Conservation (phyloP, 805 yeast species). For the Peterozyma toletana region DNA sequence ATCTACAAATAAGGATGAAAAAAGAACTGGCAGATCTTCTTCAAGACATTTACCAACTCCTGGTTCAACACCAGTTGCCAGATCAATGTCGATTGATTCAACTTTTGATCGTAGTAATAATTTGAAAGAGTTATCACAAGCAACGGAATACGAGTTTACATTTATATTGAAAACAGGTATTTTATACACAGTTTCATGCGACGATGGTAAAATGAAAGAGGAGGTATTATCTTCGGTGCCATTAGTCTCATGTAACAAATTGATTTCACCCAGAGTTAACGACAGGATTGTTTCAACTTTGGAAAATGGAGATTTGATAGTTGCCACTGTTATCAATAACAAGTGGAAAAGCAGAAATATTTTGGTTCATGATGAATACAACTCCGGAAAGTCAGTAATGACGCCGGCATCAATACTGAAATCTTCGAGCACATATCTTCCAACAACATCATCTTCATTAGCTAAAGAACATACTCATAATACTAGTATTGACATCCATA, state of each 20-base stretch:
- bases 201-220: slow-evolving; percentile 34
- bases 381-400: slow-evolving; percentile 29
- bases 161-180: slow-evolving; percentile 46
- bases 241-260: slow-evolving; percentile 44
- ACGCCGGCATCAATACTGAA: slow-evolving; percentile 29
- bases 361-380: slow-evolving; percentile 39
- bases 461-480: not conserved
- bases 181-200: slow-evolving; percentile 40
- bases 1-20: slow-evolving; percentile 14
- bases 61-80: not conserved
- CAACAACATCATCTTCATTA: slow-evolving; percentile 7
- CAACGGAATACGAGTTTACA: slow-evolving; percentile 36
- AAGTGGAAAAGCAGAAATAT: slow-evolving; percentile 56
- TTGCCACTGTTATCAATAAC: slow-evolving; percentile 60
- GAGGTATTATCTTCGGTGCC: slow-evolving; percentile 22
- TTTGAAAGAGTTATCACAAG: slow-evolving; percentile 18
- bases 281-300: slow-evolving; percentile 59
- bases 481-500: slow-evolving; percentile 16
- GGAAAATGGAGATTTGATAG: slow-evolving; percentile 42
- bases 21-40: slow-evolving; percentile 21
- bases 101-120: slow-evolving; percentile 21
- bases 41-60: not conserved
- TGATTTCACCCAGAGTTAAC: slow-evolving; percentile 66
- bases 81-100: slow-evolving; percentile 24
- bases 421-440: slow-evolving; percentile 13